These are phyloP conservation scores for Pseudoneurospora amorphoporcata DNA, from an alignment of 495 filamentous ascomycete species.

Conservation along the genomic window DNA sequence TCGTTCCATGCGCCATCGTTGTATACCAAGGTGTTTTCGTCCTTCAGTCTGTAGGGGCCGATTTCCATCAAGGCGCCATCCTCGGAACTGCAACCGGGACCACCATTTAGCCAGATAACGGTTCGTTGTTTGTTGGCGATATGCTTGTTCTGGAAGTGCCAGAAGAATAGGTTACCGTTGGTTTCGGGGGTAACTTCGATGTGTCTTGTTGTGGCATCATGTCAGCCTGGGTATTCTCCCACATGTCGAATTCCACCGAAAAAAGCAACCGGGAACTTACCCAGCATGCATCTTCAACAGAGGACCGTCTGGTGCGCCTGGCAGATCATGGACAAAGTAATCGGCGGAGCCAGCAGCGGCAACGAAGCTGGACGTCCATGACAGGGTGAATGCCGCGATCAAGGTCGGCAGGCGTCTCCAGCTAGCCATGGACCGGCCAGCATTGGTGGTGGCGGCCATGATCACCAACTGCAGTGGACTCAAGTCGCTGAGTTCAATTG, in stretches of 20 bases:
- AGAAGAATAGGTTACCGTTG: conserved; percentile 95
- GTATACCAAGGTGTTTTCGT: conserved; percentile 59
- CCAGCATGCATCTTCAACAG: conserved; percentile 95
- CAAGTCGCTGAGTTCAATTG: not conserved
- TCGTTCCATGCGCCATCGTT: conserved; percentile 95
- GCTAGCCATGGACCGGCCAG: conserved; percentile 13
- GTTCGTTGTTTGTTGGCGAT: conserved; percentile 88
- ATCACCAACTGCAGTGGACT: not conserved
- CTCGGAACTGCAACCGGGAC: conserved; percentile 92
- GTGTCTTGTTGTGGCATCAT: conserved; percentile 51
- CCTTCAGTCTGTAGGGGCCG: conserved; percentile 80
- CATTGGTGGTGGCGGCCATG: conserved; percentile 14
- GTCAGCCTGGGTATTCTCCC: conserved; percentile 8
- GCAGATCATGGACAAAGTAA: conserved; percentile 78
- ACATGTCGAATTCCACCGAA: not conserved
- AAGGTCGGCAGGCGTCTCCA: conserved; percentile 26
- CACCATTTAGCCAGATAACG: conserved; percentile 94
- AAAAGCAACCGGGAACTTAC: conserved; percentile 41
- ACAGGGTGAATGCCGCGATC: conserved; percentile 25
- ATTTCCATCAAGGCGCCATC: conserved; percentile 97
- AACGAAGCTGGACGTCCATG: conserved; percentile 21
- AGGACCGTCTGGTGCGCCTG: conserved; percentile 74
- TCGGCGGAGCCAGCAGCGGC: conserved; percentile 55
- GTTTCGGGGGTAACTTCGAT: conserved; percentile 74
- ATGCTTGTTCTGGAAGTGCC: conserved; percentile 91